Base-by-base conservation (phyloP, 805 yeast species). In the Candida chilensis region DNA sequence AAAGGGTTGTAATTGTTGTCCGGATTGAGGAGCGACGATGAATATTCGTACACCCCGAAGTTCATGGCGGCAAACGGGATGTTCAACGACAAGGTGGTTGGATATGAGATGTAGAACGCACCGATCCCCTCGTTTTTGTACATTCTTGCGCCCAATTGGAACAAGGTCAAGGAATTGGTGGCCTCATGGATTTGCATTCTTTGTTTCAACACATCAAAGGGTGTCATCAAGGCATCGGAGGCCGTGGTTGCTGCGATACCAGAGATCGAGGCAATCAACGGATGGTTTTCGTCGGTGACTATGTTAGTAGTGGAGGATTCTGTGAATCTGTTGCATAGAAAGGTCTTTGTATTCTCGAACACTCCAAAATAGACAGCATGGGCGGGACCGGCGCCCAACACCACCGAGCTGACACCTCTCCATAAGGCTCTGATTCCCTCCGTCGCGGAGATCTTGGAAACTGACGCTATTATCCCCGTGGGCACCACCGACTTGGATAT, bases 371-470 rank as follows among this genome's bases (percentile, higher is more conserved):
- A 90, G 5, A 92, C 81, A 3, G 97, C 97, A 59, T 90, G 98
- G 3, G 97, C 96, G 3, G 98, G 98, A 5, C 98, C 98, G n/a
- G 98, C 96, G 22, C 98, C 98, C 37, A 90, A 50, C 3, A 87
- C 78, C 36, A 92, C 94, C 1, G 95, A 82, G 16, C 86, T 78
- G 12, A 90, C 84, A 32, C 98, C 98, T 48, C 94, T 69, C 95
- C 96, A 90, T 17, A 92, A 67, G 1, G 95, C 83, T 31, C 72
- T 48, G 5, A 90, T 81, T 2, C 98, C 98, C 53, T 90, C 97
- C 12, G 80, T 66, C 11, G 94, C 71, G n/a, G 84, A 68, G 34
- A 92, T 87, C 42, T 70, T 69, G 15, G 86, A 64, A 27, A 86
- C 75, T 16, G 92, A 76, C 27, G 71, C 64, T 17, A 85, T 60